A percentile compares a stretch with the other conserved stretches of the same genome.
These are phyloP conservation scores for Dissophora ornata DNA, from an alignment of 192 early-diverging fungal species.

Conservation along the genomic window DNA sequence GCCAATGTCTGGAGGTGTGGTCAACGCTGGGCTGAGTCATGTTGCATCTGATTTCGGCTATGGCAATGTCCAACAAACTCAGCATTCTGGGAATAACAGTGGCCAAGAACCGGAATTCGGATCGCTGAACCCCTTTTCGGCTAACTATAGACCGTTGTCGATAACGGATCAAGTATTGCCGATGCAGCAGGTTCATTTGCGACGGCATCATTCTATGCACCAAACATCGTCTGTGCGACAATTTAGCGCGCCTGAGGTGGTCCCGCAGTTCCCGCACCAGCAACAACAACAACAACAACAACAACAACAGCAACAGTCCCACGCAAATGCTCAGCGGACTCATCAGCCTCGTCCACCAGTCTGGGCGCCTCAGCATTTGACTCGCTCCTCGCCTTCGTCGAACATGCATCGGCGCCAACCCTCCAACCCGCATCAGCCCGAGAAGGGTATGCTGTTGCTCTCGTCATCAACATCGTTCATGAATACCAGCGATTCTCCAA, in stretches of 20 bases:
- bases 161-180: not conserved
- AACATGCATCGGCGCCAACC: conserved; percentile 28
- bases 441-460: conserved; percentile 19
- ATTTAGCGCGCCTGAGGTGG: not conserved
- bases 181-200: conserved; percentile 10
- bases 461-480: conserved; percentile 45
- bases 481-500: conserved; percentile 27
- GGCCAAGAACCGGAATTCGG: conserved; percentile 7
- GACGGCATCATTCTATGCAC: conserved; percentile 41
- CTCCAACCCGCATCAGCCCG: conserved; percentile 11
- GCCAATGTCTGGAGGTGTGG: conserved; percentile 36
- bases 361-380: conserved; percentile 39
- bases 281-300: conserved; percentile 26
- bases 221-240: conserved; percentile 16
- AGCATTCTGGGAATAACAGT: not conserved
- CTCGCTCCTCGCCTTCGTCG: conserved; percentile 22
- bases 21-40: not conserved
- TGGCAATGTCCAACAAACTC: not conserved
- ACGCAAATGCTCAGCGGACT: not conserved
- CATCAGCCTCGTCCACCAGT: conserved; percentile 34
- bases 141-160: conserved; percentile 11
- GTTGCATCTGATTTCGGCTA: conserved; percentile 19
- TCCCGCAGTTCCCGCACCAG: not conserved
- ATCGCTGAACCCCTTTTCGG: conserved; percentile 17
- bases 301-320: conserved; percentile 4